A percentile compares a stretch with the other conserved stretches of the same genome.
Conservation (phyloP, 2,329 filamentous ascomycete species). For the Exophiala xenobiotica region DNA sequence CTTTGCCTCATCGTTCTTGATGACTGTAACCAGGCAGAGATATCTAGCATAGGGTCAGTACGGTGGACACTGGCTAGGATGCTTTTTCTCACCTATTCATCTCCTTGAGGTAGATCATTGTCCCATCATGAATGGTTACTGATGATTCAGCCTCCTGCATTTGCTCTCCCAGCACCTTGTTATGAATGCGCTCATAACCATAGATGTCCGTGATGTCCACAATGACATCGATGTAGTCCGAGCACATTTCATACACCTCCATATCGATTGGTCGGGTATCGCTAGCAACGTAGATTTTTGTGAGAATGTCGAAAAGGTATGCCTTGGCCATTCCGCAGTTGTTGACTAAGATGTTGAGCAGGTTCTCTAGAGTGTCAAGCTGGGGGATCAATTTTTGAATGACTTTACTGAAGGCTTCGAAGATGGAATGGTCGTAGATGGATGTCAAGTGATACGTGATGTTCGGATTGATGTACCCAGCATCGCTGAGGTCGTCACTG, state of each 20-base stretch:
- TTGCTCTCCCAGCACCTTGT: conserved; percentile 43
- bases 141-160: conserved; percentile 60
- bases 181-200: conserved; percentile 54
- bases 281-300: conserved; percentile 98
- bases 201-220: conserved; percentile 97
- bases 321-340: conserved; percentile 97
- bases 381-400: conserved; percentile 97
- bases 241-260: conserved; percentile 96
- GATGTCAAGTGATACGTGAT: conserved; percentile 95
- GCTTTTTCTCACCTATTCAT: conserved; percentile 60
- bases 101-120: conserved; percentile 64
- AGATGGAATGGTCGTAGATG: conserved; percentile 98
- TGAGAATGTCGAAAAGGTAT: conserved; percentile 95
- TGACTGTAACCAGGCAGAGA: conserved; percentile 63
- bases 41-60: conserved; percentile 47
- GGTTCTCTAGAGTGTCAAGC: conserved; percentile 84
- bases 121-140: conserved; percentile 61
- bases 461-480: conserved; percentile 87
- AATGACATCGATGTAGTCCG: conserved; percentile 97
- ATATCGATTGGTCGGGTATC: conserved; percentile 92
- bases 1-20: conserved; percentile 63
- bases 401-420: conserved; percentile 96
- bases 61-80: neutral
- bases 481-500: conserved; percentile 90
- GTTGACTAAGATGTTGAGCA: conserved; percentile 90